Evolutionary conservation across 31 red algal species (phyloP).

Genomic region (Bonnemaisonia californica): DNA sequence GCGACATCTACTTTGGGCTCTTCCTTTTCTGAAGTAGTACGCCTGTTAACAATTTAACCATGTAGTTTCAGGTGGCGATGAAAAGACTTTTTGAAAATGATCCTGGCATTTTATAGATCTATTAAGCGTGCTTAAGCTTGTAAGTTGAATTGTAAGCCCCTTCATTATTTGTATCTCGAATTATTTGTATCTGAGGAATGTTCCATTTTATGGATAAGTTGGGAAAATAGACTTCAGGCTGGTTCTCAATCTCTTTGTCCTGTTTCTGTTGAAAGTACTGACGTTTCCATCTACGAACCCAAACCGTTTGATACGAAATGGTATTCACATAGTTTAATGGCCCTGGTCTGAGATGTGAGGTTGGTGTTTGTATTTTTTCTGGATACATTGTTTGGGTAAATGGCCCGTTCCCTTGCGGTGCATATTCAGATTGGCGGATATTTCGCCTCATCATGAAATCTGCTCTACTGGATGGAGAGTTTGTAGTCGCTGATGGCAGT

Average conservation of each 20-base stretch:
- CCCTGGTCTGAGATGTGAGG: conserved; percentile 9
- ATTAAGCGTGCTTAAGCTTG: too few relatives aligned
- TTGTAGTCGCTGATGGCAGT: conserved; percentile 6
- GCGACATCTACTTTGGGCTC: conserved; percentile 15
- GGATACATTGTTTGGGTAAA: conserved; percentile 3
- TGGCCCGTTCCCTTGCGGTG: conserved; percentile 5
- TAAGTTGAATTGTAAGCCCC: too few relatives aligned
- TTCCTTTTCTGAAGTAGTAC: conserved; percentile 23
- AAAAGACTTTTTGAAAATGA: conserved; percentile 30
- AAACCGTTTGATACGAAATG: neutral
- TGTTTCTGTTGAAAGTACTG: neutral
- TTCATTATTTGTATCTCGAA: neutral
- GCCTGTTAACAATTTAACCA: neutral
- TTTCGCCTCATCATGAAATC: conserved; percentile 8
- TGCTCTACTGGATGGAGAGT: neutral
- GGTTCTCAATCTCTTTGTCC: neutral
- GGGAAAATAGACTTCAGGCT: neutral
- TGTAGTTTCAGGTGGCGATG: neutral
- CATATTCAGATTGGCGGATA: neutral
- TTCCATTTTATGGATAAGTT: neutral
- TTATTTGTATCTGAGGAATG: neutral
- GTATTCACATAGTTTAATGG: neutral
- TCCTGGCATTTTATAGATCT: conserved; percentile 9
- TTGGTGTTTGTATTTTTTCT: neutral
- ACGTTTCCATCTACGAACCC: neutral